Evolutionary conservation across 2,329 filamentous ascomycete species (phyloP).

Genomic region (Trichoderma cornu-damae): DNA sequence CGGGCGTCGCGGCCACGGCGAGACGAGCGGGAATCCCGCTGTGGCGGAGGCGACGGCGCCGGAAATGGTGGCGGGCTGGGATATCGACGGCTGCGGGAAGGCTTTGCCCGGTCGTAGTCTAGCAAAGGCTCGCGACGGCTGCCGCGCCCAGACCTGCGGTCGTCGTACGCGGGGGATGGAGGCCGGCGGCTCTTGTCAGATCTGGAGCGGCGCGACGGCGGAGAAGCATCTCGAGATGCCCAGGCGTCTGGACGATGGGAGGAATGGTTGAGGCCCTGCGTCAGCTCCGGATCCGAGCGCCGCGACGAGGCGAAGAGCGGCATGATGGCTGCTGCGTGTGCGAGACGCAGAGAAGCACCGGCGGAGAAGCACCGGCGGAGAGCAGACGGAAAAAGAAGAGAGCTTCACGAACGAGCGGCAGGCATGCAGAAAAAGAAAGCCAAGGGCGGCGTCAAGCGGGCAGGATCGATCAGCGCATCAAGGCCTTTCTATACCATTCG

Average conservation of each 20-base stretch:
- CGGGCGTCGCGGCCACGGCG: background rate
- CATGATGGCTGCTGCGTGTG: background rate
- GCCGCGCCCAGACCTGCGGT: constrained; percentile 6
- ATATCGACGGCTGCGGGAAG: background rate
- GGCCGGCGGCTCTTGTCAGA: constrained; percentile 1
- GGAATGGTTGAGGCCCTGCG: constrained; percentile 15
- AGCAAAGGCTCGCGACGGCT: constrained; percentile 13
- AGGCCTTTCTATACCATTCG: background rate
- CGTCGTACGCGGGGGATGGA: background rate
- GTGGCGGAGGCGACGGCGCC: constrained; percentile 9
- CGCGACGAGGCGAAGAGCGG: constrained; percentile 1
- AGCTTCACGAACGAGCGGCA: too few species aligned
- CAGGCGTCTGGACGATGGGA: constrained; percentile 11
- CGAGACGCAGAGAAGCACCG: background rate
- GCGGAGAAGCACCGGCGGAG: background rate
- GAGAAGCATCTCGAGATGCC: background rate
- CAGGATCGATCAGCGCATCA: background rate
- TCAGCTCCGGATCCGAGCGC: background rate
- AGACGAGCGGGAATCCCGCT: background rate
- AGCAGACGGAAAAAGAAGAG: background rate
- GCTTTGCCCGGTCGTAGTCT: background rate
- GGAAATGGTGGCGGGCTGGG: constrained; percentile 1
- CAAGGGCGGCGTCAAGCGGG: background rate
- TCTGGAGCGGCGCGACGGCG: background rate
- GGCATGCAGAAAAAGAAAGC: too few species aligned